A percentile compares a stretch with the other conserved stretches of the same genome.
These are phyloP conservation scores for Phaeosphaeriaceae sp. DNA, from an alignment of 2,329 filamentous ascomycete species.

Conservation along the genomic window DNA sequence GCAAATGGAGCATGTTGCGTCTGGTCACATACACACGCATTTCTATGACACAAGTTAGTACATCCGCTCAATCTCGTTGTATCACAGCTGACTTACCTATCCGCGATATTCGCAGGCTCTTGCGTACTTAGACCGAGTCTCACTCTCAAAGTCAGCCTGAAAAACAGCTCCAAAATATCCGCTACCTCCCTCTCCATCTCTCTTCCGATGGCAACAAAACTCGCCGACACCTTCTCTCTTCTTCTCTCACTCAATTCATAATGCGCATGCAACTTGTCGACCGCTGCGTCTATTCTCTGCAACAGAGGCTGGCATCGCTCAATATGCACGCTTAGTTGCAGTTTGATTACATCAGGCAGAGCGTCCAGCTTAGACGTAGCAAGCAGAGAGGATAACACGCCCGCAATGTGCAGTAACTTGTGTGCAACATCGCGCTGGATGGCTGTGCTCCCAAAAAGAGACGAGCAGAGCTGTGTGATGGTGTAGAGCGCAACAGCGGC, in stretches of 20 bases:
- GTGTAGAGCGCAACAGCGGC: slow-evolving; percentile 15
- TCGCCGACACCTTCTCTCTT: not conserved
- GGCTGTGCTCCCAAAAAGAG: not conserved
- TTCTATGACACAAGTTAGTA: not conserved
- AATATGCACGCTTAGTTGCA: not conserved
- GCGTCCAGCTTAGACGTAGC: not conserved
- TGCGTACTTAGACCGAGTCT: not conserved
- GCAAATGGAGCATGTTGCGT: not conserved
- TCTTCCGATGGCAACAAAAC: not conserved
- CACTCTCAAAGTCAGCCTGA: not conserved
- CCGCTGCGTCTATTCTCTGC: not conserved
- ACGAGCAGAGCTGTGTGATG: slow-evolving; percentile 8
- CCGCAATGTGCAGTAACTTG: not conserved
- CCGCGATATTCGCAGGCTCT: not conserved
- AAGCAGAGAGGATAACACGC: not conserved
- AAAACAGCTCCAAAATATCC: not conserved
- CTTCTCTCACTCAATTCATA: not conserved
- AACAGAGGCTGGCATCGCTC: not conserved
- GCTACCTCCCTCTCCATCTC: not conserved
- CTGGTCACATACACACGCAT: not conserved
- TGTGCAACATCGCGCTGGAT: not conserved
- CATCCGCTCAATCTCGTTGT: not conserved
- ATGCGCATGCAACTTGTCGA: not conserved
- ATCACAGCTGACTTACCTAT: not conserved
- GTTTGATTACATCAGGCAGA: not conserved